Evolutionary conservation across 306 rosid genomes (phyloP).

Genomic region (Castanospermum australe): DNA sequence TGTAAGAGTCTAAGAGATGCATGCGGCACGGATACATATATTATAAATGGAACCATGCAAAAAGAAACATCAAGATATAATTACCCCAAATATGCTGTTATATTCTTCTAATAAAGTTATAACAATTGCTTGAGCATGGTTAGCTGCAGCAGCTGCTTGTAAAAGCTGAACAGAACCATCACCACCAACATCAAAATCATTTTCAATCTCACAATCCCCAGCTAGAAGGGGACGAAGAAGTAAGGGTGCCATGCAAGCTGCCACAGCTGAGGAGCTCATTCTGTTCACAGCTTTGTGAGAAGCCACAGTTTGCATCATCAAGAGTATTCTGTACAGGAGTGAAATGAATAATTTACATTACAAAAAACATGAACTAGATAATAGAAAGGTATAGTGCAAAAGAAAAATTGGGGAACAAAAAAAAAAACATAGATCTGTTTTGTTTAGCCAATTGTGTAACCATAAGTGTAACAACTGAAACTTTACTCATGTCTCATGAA

Average conservation of each 20-base stretch:
- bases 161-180: constrained; percentile 87
- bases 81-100: constrained; percentile 74
- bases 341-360: constrained; percentile 21
- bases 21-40: not conserved
- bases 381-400: not conserved
- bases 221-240: constrained; percentile 94
- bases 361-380: not conserved
- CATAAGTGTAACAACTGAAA: not conserved
- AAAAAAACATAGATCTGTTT: not conserved
- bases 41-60: constrained; percentile 17
- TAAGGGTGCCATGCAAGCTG: constrained; percentile 99
- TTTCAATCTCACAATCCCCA: constrained; percentile 90
- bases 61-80: constrained; percentile 4
- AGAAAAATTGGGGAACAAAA: not conserved
- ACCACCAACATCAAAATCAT: constrained; percentile 85
- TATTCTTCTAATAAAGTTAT: constrained; percentile 90
- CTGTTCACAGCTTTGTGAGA: constrained; percentile 71
- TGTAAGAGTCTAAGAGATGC: not conserved
- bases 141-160: constrained; percentile 98
- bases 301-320: constrained; percentile 89
- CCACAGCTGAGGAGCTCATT: constrained; percentile 96
- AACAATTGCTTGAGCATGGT: constrained; percentile 93
- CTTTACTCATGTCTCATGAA: not conserved
- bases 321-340: constrained; percentile 60
- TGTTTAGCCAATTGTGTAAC: not conserved